Percentiles rank a stretch among this genome's conserved stretches.
Conservation (phyloP, 2,329 filamentous ascomycete species). For the Beauveria scarabaeidicola region DNA sequence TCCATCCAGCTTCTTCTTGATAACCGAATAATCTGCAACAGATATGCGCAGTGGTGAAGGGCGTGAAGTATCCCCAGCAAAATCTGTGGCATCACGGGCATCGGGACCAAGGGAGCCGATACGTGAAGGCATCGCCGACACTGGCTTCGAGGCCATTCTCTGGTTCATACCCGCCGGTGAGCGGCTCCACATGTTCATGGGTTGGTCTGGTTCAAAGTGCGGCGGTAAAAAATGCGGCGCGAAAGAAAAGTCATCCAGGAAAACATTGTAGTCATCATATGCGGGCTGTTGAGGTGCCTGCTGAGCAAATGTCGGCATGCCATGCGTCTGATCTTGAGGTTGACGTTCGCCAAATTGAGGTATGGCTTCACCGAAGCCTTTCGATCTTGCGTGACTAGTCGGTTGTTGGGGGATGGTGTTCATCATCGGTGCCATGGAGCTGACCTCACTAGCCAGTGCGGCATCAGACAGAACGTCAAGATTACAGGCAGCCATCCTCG, state of each 20-base stretch:
- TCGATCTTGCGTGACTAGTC: slow-evolving; percentile 34
- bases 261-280: slow-evolving; percentile 51
- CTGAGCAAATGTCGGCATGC: slow-evolving; percentile 30
- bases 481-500: slow-evolving; percentile 43
- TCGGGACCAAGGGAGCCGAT: slow-evolving; percentile 48
- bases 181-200: slow-evolving; percentile 43
- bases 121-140: slow-evolving; percentile 45
- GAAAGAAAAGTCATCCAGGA: slow-evolving; percentile 48
- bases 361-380: slow-evolving; percentile 41
- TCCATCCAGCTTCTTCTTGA: slow-evolving; percentile 51
- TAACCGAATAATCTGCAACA: slow-evolving; percentile 43
- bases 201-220: slow-evolving; percentile 45
- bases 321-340: slow-evolving; percentile 35
- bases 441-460: slow-evolving; percentile 48
- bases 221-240: slow-evolving; percentile 48
- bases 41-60: slow-evolving; percentile 40
- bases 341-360: slow-evolving; percentile 38
- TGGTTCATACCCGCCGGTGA: slow-evolving; percentile 29
- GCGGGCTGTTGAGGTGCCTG: slow-evolving; percentile 24
- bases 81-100: slow-evolving; percentile 31
- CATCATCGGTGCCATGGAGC: slow-evolving; percentile 43
- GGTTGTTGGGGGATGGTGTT: slow-evolving; percentile 34
- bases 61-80: slow-evolving; percentile 23
- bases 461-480: slow-evolving; percentile 52
- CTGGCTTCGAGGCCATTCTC: slow-evolving; percentile 37